Conservation (phyloP, 106 monocot genomes). For the Triglochin maritima region DNA sequence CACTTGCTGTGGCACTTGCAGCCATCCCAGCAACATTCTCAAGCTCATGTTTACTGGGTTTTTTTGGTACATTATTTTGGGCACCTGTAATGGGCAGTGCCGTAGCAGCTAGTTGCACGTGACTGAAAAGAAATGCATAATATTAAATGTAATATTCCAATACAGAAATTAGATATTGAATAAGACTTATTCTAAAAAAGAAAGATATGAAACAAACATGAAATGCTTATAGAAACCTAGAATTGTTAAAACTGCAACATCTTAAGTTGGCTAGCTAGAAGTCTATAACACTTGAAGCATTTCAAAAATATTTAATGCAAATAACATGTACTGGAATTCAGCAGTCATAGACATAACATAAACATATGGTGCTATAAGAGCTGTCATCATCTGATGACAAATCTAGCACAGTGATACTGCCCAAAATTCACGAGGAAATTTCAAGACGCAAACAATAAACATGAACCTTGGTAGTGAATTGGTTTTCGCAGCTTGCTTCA, state of each 20-base stretch:
- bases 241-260: background rate
- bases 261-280: too few relatives aligned
- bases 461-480: conserved; percentile 84
- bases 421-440: background rate
- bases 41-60: conserved; percentile 66
- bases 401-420: too few relatives aligned
- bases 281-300: too few relatives aligned
- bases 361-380: background rate
- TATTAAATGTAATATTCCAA: too few relatives aligned
- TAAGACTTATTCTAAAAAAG: too few relatives aligned
- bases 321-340: background rate
- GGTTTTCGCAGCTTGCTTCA: conserved; percentile 57
- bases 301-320: too few relatives aligned
- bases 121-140: conserved; percentile 32
- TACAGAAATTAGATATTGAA: too few relatives aligned
- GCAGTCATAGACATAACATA: background rate
- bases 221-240: too few relatives aligned
- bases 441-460: background rate
- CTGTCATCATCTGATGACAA: too few relatives aligned
- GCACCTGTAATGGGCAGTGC: conserved; percentile 80
- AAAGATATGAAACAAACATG: too few relatives aligned
- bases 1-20: conserved; percentile 73
- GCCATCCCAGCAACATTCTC: conserved; percentile 84
- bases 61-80: conserved; percentile 46
- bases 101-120: conserved; percentile 87